Evolutionary conservation across 176 grass and related monocot genomes (phyloP), one percentile per base, ranked within the genome.

Genomic region (Pharus latifolius): DNA sequence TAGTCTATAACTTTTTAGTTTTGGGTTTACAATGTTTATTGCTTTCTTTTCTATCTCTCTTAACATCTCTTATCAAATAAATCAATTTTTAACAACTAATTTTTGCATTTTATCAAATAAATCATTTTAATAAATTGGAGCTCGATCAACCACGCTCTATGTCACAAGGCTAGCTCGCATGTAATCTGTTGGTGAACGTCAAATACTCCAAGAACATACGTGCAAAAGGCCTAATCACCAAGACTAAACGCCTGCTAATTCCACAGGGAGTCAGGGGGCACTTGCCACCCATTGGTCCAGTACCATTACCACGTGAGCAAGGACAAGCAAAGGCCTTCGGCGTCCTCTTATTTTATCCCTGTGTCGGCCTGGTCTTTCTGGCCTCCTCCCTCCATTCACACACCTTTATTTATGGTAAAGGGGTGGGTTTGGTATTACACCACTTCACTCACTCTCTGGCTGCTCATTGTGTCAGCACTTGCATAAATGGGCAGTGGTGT

Each of bases 281-380:
- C n/a, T 38, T 28, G 35, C 15, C 67, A 18, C 12, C 34, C 33
- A 60, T 68, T 50, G 44, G 52, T 24, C 25, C 49, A 38, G 57
- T 16, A 15, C 58, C 65, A 33, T 65, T 26, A 73, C 59, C 58
- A 56, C 49, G 56, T 71, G 56, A 77, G 11, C 26, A 48, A 55
- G 46, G 53, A 75, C 70, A 66, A 47, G 5, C 33, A 38, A 3
- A 42, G 67, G 78, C 12, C 42, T 17, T 67, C 33, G 61, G 70
- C 50, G 70, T 31, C 31, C 44, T 15, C 3, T 30, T 43, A 48
- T 77, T 31, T 72, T 77, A 84, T 53, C 22, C 60, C 16, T n/a
- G n/a, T 74, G 82, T 84, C 75, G 61, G 61, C 75, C 37, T 67
- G 10, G 45, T 66, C 61, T 84, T 67, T 84, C 49, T 60, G 41